These are phyloP conservation scores for Cyclospora cayetanensis DNA, from an alignment of 169 alveolate species.

Conservation along the genomic window DNA sequence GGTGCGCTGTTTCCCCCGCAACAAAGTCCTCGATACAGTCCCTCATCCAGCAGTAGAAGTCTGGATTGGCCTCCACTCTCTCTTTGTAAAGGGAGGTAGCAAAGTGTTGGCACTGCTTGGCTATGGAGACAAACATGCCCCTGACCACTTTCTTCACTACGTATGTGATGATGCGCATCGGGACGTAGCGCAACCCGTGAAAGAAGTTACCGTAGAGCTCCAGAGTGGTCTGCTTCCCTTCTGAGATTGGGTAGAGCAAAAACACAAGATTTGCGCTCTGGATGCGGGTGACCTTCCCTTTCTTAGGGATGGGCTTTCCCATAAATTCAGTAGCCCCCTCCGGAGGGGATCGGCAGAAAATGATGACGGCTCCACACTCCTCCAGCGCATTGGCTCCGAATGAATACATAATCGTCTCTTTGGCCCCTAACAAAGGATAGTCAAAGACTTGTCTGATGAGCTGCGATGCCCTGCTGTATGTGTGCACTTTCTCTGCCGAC, in stretches of 20 bases:
- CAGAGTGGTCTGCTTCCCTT: slow-evolving; percentile 77
- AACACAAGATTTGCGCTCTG: slow-evolving; percentile 77
- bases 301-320: slow-evolving; percentile 32
- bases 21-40: slow-evolving; percentile 38
- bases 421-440: slow-evolving; percentile 79
- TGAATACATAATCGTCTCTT: slow-evolving; percentile 77
- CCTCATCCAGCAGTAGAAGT: slow-evolving; percentile 77
- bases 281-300: slow-evolving; percentile 75
- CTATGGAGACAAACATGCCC: slow-evolving; percentile 77
- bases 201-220: slow-evolving; percentile 75
- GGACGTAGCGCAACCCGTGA: slow-evolving; percentile 77
- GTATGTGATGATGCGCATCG: slow-evolving; percentile 74
- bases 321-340: slow-evolving; percentile 58
- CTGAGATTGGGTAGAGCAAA: slow-evolving; percentile 74
- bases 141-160: slow-evolving; percentile 77
- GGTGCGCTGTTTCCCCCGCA: background rate
- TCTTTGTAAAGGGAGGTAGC: slow-evolving; percentile 70
- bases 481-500: slow-evolving; percentile 71
- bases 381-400: slow-evolving; percentile 79
- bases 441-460: slow-evolving; percentile 77
- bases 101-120: slow-evolving; percentile 74
- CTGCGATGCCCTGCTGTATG: slow-evolving; percentile 75
- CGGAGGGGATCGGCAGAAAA: slow-evolving; percentile 78
- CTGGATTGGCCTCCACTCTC: slow-evolving; percentile 64
- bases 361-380: slow-evolving; percentile 80